phyloP scores from a whole-genome alignment of 2,329 filamentous ascomycete species.

The Endocalyx cinctus region DNA sequence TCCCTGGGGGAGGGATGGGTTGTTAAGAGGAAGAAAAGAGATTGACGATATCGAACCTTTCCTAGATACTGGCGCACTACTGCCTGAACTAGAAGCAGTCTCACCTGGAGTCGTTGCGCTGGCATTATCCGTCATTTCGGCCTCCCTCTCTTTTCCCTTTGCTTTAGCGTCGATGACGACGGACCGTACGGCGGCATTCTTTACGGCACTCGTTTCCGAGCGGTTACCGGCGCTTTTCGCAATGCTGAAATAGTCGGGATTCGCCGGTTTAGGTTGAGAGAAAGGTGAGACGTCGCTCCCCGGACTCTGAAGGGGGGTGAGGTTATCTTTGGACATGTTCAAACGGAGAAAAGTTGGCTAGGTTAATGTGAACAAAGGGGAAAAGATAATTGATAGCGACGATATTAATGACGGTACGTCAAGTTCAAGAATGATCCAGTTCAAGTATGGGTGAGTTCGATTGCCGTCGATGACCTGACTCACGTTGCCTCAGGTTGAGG shows the following conservation, averaged over 20 bases:
- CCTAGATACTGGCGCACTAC: slow-evolving; percentile 30
- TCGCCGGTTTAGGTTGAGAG: slow-evolving; percentile 20
- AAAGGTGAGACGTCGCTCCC: slow-evolving; percentile 22
- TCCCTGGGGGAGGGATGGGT: slow-evolving; percentile 45
- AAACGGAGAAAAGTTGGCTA: slow-evolving; percentile 9
- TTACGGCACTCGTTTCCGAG: slow-evolving; percentile 9
- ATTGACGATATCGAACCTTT: slow-evolving; percentile 46
- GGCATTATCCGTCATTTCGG: slow-evolving; percentile 24
- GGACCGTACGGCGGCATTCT: slow-evolving; percentile 9
- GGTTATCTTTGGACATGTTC: slow-evolving; percentile 23
- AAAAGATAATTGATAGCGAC: too few relatives aligned
- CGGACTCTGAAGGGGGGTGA: slow-evolving; percentile 18
- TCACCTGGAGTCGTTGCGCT: slow-evolving; percentile 30
- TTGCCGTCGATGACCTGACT: slow-evolving; percentile 30
- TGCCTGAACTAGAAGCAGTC: slow-evolving; percentile 30
- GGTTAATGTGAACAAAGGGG: slow-evolving; percentile 7
- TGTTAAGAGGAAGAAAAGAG: slow-evolving; percentile 38
- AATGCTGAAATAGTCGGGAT: slow-evolving; percentile 23
- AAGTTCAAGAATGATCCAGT: too few relatives aligned
- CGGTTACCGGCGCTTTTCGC: slow-evolving; percentile 10
- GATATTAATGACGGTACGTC: too few relatives aligned
- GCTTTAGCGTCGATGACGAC: slow-evolving; percentile 8
- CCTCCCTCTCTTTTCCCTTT: slow-evolving; percentile 18
- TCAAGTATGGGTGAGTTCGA: too few relatives aligned
- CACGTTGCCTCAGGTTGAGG: slow-evolving; percentile 37